Conservation (phyloP, 2,329 filamentous ascomycete genomes). For the Fusarium tuaranense region DNA sequence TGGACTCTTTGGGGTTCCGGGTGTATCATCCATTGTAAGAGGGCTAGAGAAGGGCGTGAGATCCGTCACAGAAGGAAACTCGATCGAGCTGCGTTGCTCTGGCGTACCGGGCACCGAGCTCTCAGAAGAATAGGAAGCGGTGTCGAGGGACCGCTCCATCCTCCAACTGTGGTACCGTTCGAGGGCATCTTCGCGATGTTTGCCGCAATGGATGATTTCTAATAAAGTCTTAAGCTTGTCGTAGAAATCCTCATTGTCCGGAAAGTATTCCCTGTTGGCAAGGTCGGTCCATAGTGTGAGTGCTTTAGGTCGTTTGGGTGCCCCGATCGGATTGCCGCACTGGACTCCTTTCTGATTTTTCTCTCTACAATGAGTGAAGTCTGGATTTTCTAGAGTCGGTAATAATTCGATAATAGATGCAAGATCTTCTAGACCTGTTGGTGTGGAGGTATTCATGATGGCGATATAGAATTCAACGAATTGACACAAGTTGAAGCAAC, state of each 20-base stretch:
- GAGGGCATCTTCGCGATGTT: accelerated
- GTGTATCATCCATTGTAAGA: not conserved
- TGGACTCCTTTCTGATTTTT: not conserved
- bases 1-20: not conserved
- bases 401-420: not conserved
- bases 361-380: not conserved
- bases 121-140: not conserved
- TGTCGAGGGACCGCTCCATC: not conserved
- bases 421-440: slow-evolving; percentile 5
- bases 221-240: not conserved
- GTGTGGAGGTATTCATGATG: not conserved
- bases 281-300: slow-evolving; percentile 1
- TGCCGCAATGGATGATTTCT: not conserved
- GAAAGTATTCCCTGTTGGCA: not conserved
- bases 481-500: not conserved
- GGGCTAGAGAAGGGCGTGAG: slow-evolving; percentile 19
- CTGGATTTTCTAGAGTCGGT: not conserved
- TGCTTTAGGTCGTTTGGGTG: not conserved
- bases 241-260: not conserved
- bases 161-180: slow-evolving; percentile 6
- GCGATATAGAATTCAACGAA: slow-evolving; percentile 4
- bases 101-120: slow-evolving; percentile 12
- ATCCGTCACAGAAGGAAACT: slow-evolving; percentile 1
- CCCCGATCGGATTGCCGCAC: not conserved
- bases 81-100: slow-evolving; percentile 7